Evolutionary conservation across 495 filamentous ascomycete species (phyloP).

Genomic region (Umbilicaria muhlenbergii): DNA sequence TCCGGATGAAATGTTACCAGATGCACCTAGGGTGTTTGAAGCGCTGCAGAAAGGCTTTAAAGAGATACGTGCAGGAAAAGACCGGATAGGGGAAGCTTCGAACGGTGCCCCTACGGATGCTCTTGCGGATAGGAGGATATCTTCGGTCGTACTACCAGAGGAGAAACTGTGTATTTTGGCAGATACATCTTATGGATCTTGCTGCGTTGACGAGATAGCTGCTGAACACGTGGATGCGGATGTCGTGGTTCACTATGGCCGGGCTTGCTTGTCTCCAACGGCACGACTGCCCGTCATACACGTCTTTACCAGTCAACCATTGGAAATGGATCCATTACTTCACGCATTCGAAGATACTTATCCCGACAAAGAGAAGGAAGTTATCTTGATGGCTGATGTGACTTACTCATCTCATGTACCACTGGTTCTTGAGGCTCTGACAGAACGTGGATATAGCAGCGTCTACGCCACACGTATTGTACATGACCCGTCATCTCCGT

Average conservation of each 20-base stretch:
- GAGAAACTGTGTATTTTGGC: constrained; percentile 70
- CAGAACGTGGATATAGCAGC: constrained; percentile 47
- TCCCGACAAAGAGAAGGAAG: constrained; percentile 40
- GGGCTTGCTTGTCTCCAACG: constrained; percentile 83
- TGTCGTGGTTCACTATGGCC: constrained; percentile 86
- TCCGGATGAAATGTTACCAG: constrained; percentile 76
- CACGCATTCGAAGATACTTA: constrained; percentile 54
- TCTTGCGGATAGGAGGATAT: constrained; percentile 12
- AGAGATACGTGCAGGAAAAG: background rate
- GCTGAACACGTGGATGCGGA: constrained; percentile 88
- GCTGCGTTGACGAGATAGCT: constrained; percentile 94
- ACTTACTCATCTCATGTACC: constrained; percentile 61
- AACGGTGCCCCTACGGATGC: background rate
- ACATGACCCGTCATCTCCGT: constrained; percentile 59
- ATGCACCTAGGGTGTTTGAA: constrained; percentile 70
- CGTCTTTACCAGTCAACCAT: constrained; percentile 61
- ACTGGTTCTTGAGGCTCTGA: constrained; percentile 31
- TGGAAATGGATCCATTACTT: constrained; percentile 41
- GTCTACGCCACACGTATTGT: constrained; percentile 55
- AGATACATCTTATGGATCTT: constrained; percentile 92
- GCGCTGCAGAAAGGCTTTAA: constrained; percentile 44
- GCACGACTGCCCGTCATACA: constrained; percentile 81
- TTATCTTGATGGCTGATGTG: constrained; percentile 80
- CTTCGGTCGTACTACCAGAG: constrained; percentile 12
- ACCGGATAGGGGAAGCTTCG: background rate